Conservation (phyloP, 306 rosid genomes). For the Cicer pinnatifidum region DNA sequence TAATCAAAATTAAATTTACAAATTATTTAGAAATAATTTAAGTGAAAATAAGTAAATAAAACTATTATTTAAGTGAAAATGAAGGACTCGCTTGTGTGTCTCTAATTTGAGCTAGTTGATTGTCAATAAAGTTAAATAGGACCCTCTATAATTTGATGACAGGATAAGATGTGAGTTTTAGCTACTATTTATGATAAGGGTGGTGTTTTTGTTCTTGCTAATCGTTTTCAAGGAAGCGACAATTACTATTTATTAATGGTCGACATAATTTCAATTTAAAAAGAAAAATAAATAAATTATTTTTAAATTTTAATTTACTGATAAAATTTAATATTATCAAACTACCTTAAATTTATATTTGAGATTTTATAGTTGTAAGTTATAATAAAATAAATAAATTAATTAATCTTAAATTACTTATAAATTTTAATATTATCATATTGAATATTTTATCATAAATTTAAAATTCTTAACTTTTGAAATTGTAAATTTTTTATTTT, state of each 20-base stretch:
- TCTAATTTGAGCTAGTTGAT: slow-evolving; percentile 33
- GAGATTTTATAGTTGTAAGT: too few relatives aligned
- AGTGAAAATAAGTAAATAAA: not conserved
- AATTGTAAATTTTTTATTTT: too few relatives aligned
- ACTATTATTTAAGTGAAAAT: not conserved
- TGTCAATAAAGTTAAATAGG: slow-evolving; percentile 39
- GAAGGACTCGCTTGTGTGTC: slow-evolving; percentile 26
- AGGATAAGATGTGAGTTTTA: slow-evolving; percentile 56
- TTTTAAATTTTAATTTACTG: too few relatives aligned
- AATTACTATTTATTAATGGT: slow-evolving; percentile 53
- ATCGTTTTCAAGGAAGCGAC: slow-evolving; percentile 49
- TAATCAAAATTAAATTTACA: too few relatives aligned
- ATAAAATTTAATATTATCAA: too few relatives aligned
- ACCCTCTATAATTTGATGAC: slow-evolving; percentile 37
- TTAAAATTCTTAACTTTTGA: too few relatives aligned
- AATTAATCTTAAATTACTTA: too few relatives aligned
- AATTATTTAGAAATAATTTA: not conserved
- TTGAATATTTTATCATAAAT: too few relatives aligned
- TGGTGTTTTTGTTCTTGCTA: slow-evolving; percentile 60
- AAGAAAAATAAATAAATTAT: slow-evolving; percentile 36
- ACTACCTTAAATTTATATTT: too few relatives aligned
- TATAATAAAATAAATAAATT: too few relatives aligned
- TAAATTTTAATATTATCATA: too few relatives aligned
- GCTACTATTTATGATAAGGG: slow-evolving; percentile 53
- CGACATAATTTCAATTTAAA: slow-evolving; percentile 58